phyloP scores from a whole-genome alignment of 768 basidiomycete species.

The Boletus pseudopeckii region DNA sequence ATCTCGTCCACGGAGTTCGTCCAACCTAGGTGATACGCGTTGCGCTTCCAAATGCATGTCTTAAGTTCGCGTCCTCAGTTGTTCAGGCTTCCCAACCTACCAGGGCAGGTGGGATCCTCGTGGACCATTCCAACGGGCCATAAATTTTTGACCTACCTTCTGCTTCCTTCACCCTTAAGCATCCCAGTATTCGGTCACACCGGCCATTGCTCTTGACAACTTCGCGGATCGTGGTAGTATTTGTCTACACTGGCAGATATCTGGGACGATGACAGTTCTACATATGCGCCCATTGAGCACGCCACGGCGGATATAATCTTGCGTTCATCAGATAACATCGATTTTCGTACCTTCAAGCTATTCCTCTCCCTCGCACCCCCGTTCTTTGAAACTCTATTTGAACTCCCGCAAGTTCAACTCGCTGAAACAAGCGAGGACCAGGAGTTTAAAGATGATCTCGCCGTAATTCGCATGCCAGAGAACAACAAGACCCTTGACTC shows the following conservation, averaged over 20 bases:
- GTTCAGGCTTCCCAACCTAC: not conserved
- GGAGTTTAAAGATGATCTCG: slow-evolving; percentile 17
- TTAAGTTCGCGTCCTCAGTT: not conserved
- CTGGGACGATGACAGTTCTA: not conserved
- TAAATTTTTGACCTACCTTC: not conserved
- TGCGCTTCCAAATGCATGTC: not conserved
- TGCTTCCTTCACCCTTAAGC: not conserved
- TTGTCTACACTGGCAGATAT: not conserved
- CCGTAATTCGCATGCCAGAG: too few species aligned
- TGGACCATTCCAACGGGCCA: not conserved
- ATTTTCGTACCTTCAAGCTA: slow-evolving; percentile 30
- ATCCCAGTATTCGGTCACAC: not conserved
- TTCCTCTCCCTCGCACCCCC: slow-evolving; percentile 36
- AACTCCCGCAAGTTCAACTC: slow-evolving; percentile 31
- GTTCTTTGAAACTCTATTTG: slow-evolving; percentile 34
- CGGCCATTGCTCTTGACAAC: not conserved
- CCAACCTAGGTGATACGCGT: not conserved
- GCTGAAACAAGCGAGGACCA: not conserved
- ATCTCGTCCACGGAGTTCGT: not conserved
- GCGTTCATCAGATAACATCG: slow-evolving; percentile 24
- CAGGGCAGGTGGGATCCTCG: not conserved
- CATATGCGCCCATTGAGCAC: slow-evolving; percentile 21
- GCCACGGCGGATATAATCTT: slow-evolving; percentile 22
- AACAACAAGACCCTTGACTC: too few species aligned
- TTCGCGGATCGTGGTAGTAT: not conserved